Conservation (phyloP, 192 early-diverging fungal species). For the Chytriomyces hyalinus region DNA sequence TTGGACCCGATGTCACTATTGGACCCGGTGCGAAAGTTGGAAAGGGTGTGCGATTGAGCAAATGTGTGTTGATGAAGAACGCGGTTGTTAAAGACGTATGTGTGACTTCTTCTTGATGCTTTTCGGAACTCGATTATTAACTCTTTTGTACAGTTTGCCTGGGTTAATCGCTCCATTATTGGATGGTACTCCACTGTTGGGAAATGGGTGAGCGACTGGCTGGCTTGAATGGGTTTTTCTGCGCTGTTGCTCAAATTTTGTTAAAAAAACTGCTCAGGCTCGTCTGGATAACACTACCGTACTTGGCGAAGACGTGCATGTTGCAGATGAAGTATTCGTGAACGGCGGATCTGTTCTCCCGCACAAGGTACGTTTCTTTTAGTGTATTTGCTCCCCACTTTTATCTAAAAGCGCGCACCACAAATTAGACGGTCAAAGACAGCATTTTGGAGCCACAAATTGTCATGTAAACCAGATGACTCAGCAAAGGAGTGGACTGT, state of each 20-base stretch:
- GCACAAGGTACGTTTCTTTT: slow-evolving; percentile 68
- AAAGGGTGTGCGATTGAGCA: slow-evolving; percentile 91
- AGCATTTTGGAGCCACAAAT: slow-evolving; percentile 93
- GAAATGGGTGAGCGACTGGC: slow-evolving; percentile 67
- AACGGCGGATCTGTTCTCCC: slow-evolving; percentile 97
- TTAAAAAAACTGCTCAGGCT: slow-evolving; percentile 38
- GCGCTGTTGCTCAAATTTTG: slow-evolving; percentile 18
- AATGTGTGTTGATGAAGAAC: slow-evolving; percentile 87
- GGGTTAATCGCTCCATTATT: slow-evolving; percentile 88
- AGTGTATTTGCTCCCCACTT: background rate
- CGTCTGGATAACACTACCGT: slow-evolving; percentile 94
- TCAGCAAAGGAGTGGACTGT: no score
- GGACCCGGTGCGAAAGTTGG: slow-evolving; percentile 90
- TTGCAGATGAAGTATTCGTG: slow-evolving; percentile 90
- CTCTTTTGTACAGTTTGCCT: slow-evolving; percentile 63
- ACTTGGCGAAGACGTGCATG: slow-evolving; percentile 94
- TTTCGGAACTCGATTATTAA: slow-evolving; percentile 3
- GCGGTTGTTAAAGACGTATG: slow-evolving; percentile 76
- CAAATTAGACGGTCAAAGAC: slow-evolving; percentile 66
- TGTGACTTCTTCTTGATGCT: slow-evolving; percentile 5
- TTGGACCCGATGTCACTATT: slow-evolving; percentile 97
- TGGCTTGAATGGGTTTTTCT: background rate
- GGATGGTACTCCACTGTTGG: slow-evolving; percentile 97
- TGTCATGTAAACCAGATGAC: slow-evolving; percentile 74
- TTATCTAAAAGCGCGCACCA: background rate